Percentiles rank a stretch among this genome's conserved stretches.
Evolutionary conservation across 805 yeast genomes (phyloP).

Genomic region (Starmerella potacharoeniae): DNA sequence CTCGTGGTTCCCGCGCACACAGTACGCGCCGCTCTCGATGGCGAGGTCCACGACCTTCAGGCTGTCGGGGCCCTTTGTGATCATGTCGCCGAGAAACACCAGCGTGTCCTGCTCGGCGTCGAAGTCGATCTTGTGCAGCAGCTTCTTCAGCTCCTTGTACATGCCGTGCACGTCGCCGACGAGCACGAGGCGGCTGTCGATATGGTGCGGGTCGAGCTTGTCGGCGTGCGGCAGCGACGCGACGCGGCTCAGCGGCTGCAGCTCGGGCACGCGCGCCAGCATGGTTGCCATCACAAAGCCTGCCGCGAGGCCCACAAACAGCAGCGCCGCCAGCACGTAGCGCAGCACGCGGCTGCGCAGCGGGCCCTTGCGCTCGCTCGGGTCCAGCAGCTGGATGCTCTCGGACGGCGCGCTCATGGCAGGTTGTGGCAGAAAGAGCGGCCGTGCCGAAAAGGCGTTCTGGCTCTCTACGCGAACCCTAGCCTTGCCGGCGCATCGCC

Average conservation of each 20-base stretch:
- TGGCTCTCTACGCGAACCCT: not conserved
- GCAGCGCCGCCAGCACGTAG: not conserved
- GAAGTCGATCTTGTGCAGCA: conserved; percentile 41
- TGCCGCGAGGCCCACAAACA: conserved; percentile 2
- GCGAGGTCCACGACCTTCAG: conserved; percentile 56
- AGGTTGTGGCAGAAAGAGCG: no score
- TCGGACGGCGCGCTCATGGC: not conserved
- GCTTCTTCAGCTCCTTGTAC: conserved; percentile 40
- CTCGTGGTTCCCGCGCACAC: conserved; percentile 87
- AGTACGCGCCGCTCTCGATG: conserved; percentile 46
- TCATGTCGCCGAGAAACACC: conserved; percentile 71
- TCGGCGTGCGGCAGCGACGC: conserved; percentile 17
- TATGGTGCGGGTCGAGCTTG: conserved; percentile 12
- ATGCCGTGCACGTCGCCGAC: conserved; percentile 89
- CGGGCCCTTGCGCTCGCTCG: not conserved
- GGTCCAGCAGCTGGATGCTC: not conserved
- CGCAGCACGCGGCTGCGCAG: not conserved
- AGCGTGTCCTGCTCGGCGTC: conserved; percentile 40
- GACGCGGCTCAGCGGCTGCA: conserved; percentile 22
- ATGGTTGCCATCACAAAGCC: not conserved
- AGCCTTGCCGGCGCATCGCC: not conserved
- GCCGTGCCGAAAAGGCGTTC: no score
- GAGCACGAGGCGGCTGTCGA: conserved; percentile 41
- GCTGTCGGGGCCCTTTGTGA: conserved; percentile 75
- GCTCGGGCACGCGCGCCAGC: conserved; percentile 7